Base-by-base conservation (phyloP, 2,329 filamentous ascomycete species). In the Alternaria rosae region DNA sequence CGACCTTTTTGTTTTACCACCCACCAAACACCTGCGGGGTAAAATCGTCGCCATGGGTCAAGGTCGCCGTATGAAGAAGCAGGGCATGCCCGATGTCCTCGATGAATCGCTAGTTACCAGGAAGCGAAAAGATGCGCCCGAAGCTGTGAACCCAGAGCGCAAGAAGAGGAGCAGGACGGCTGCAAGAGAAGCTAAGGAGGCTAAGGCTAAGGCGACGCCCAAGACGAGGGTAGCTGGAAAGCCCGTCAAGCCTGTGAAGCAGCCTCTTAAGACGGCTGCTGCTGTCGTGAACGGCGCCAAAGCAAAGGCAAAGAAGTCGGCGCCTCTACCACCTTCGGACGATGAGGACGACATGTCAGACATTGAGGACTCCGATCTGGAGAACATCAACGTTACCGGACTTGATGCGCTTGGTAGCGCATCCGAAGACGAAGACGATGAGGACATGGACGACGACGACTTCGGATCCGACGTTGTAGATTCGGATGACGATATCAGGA, bases 51-150 rank as follows among this genome's bases (percentile, higher is more conserved):
- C 67, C 42, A 97, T 97, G 94, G 94, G 93, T 84, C 88, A 89
- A 65, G 92, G 93, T 79, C 91, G 93, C 79, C 92, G 94, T 74
- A 96, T 97, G 90, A 92, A 94, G 81, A 97, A 97, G 83, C 95
- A 98, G 87, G 94, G 93, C 58, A 86, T 91, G 68, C 95, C 95
- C 56, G 88, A 91, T 75, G 86, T 91, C 68, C 86, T 97, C 69
- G 92, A 95, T 68, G 92, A 97, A 70, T 83, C 78, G 69, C 75
- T 91, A 75, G 89, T 91, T 73, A 89, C 89, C 53, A 93, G 90
- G 76, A 97, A 98, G 87, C 88, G 94, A 78, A 98, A 98, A 85
- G 85, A 92, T 71, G 88, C 88, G 42, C 89, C 89, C 55, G 83
- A 68, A 79, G 86, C 64, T 83, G 85, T 72, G 1, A 68, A 71